A percentile compares a stretch with the other conserved stretches of the same genome.
Conservation (phyloP, 2,329 filamentous ascomycete species). For the Neoascochyta sp. region DNA sequence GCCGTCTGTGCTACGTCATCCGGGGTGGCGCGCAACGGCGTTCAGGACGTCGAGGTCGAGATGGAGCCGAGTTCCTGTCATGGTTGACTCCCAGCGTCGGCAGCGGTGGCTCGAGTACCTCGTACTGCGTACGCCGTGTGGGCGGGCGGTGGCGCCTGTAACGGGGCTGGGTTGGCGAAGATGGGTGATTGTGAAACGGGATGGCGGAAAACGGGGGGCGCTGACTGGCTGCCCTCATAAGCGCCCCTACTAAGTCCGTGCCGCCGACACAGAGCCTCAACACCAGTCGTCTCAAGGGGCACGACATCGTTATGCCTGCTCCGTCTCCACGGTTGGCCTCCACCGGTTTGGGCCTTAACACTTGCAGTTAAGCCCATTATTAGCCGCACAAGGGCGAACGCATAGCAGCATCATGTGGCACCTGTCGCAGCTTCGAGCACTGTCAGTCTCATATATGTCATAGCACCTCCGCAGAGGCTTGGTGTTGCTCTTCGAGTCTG, state of each 20-base stretch:
- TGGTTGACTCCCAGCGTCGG: too few relatives aligned
- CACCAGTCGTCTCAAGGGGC: conserved; percentile 41
- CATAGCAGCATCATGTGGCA: conserved; percentile 26
- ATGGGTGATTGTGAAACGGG: too few relatives aligned
- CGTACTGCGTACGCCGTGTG: too few relatives aligned
- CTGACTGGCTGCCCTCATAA: conserved; percentile 9
- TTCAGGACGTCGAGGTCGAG: too few relatives aligned
- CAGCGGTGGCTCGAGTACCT: too few relatives aligned
- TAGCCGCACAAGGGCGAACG: conserved; percentile 18
- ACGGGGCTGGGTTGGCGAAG: too few relatives aligned
- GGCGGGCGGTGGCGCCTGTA: too few relatives aligned
- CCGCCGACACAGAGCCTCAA: conserved; percentile 22
- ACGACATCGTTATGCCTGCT: conserved; percentile 23
- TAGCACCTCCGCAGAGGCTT: conserved; percentile 22
- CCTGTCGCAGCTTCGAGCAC: conserved; percentile 34
- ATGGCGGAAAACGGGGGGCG: too few relatives aligned
- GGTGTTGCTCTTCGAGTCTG: conserved; percentile 30
- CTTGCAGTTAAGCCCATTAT: conserved; percentile 19
- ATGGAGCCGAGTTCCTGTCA: too few relatives aligned
- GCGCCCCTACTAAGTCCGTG: conserved; percentile 14
- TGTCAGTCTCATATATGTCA: conserved; percentile 31
- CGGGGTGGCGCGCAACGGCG: too few relatives aligned
- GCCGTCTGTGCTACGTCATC: too few relatives aligned
- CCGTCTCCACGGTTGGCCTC: conserved; percentile 19
- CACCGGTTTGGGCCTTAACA: conserved; percentile 14